Conservation (phyloP, 495 filamentous ascomycete genomes). For the Aspergillus mulundensis region DNA sequence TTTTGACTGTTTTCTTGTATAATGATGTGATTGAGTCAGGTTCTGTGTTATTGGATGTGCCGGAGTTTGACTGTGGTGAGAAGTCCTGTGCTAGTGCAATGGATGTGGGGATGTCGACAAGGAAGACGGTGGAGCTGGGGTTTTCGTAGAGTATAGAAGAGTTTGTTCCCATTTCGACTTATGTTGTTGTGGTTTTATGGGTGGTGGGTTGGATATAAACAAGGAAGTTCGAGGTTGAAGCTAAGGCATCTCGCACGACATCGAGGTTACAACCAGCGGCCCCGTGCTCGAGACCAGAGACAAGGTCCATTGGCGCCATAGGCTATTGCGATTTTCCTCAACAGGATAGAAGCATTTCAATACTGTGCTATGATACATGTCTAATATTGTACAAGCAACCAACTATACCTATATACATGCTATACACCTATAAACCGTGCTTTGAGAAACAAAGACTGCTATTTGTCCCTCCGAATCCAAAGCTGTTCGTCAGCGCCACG, state of each 20-base stretch:
- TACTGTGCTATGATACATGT: not conserved
- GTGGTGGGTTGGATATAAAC: no score
- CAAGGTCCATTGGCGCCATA: no score
- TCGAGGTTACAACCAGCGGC: no score
- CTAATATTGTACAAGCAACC: not conserved
- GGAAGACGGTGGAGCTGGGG: constrained; percentile 34
- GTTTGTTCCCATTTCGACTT: constrained; percentile 3
- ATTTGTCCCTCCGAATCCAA: constrained; percentile 97
- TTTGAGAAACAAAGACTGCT: constrained; percentile 75
- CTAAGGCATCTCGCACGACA: no score
- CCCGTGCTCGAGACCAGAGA: no score
- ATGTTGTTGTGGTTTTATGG: no score
- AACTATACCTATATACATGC: not conserved
- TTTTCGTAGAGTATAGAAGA: constrained; percentile 52
- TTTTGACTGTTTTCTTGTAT: not conserved
- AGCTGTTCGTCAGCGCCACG: constrained; percentile 87
- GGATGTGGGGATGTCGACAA: constrained; percentile 64
- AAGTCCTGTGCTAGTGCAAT: constrained; percentile 44
- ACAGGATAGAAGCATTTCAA: no score
- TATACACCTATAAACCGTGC: constrained; percentile 6
- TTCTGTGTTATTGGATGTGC: not conserved
- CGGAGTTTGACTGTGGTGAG: constrained; percentile 3
- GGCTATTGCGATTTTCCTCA: no score
- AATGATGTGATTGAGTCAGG: not conserved
- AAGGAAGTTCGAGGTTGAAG: no score